A percentile compares a stretch with the other conserved stretches of the same genome.
These are phyloP conservation scores for Staphylotrichum tortipilum DNA, from an alignment of 495 filamentous ascomycete genomes.

Conservation along the genomic window DNA sequence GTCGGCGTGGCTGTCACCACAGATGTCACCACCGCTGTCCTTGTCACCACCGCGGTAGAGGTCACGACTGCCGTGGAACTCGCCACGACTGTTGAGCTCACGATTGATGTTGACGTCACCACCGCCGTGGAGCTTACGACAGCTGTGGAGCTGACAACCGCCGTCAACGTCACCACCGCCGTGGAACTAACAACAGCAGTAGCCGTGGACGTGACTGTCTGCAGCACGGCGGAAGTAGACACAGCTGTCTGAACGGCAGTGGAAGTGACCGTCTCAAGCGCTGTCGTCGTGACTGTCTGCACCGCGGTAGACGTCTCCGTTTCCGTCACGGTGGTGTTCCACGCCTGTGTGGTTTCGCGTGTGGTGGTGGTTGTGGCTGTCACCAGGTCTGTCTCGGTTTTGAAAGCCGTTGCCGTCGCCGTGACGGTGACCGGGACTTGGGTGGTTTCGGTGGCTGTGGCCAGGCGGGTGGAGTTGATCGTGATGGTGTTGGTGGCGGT, in stretches of 20 bases:
- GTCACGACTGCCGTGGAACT: too few relatives aligned
- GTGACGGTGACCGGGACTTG: background rate
- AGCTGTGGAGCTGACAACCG: background rate
- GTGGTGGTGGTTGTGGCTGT: background rate
- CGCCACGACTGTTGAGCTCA: background rate
- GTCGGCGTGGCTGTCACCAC: too few relatives aligned
- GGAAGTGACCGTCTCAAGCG: background rate
- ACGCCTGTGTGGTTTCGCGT: background rate
- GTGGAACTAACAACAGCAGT: background rate
- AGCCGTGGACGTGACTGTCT: background rate
- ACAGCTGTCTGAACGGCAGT: background rate
- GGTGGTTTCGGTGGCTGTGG: background rate
- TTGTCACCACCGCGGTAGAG: too few relatives aligned
- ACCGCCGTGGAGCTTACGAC: too few relatives aligned
- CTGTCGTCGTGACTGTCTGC: background rate
- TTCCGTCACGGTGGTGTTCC: background rate
- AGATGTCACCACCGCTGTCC: too few relatives aligned
- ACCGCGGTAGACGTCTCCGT: background rate
- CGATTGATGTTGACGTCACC: background rate
- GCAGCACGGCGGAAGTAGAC: background rate
- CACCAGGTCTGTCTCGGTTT: background rate
- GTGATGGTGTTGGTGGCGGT: background rate
- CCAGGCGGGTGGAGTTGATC: background rate
- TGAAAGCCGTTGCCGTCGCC: background rate
- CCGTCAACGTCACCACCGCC: background rate